Base-by-base conservation (phyloP, 169 alveolate genomes). In the Neospora caninum region DNA sequence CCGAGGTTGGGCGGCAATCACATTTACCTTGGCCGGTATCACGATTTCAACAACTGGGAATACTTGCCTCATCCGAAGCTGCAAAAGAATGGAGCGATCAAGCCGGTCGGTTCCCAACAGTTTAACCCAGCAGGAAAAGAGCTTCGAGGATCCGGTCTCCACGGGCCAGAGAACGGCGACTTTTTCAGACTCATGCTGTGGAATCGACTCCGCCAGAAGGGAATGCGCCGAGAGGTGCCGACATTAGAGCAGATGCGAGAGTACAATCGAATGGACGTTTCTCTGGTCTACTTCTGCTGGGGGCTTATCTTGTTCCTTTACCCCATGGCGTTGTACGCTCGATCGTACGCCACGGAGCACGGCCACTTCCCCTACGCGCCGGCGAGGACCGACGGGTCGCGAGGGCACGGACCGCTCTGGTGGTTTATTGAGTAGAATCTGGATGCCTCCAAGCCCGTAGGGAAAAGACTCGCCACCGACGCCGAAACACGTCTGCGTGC, bases 81-180 rank as follows among this genome's bases (percentile, higher is more conserved):
- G 54, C 95, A 92, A 80, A 89, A 16, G 25, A 36, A 42, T 27
- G 88, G 89, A 13, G 91, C 89, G 54, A 92, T 92, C 27, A 18
- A 43, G 31, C 95, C 95, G 29, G 84, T 92, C 34, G 95, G 95
- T 10, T 29, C 84, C 18, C 94, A 80, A 80, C 22, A 42, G 38
- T 70, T 45, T 7, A 38, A 41, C 73, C 93, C 95, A 0, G 88
- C 95, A 0, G 93, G 93, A 6, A 54, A 96, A 95, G 94, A 88
- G 39, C 96, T 98, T 39, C 96, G 99, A n/a, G 99, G 99, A 25
- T 92, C 96, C 53, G 99, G 98, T 29, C 93, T 97, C 36, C 99
- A 98, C 84, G 99, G 99, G 22, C 99, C 99, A 20, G 99, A 98
- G 96, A 92, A 98, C 92, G 96, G 97, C 36, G 99, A 98, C 83